Percentiles rank a stretch among this genome's conserved stretches.
Evolutionary conservation across 2,329 filamentous ascomycete species (phyloP).

Genomic region (Penicillium polonicum): DNA sequence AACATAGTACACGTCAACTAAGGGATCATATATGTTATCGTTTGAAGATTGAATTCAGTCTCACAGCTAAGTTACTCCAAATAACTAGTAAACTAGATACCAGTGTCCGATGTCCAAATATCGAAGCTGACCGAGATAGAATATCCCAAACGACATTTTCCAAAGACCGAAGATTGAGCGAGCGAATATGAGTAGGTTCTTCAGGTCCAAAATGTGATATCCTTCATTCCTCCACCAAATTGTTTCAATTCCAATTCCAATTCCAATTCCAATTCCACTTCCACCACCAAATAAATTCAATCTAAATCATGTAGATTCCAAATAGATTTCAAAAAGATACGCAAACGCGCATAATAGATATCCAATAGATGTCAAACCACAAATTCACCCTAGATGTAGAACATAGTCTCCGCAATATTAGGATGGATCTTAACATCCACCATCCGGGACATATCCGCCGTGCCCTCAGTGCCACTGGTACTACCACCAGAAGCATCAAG

Average conservation of each 20-base stretch:
- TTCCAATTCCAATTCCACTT: background rate
- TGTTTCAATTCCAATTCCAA: background rate
- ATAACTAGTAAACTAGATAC: background rate
- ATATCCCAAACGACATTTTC: background rate
- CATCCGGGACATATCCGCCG: constrained; percentile 1
- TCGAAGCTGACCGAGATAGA: background rate
- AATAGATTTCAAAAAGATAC: background rate
- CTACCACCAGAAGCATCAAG: constrained; percentile 23
- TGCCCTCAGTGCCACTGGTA: constrained; percentile 17
- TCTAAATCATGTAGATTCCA: background rate
- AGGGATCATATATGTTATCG: background rate
- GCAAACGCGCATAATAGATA: background rate
- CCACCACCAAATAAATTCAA: background rate
- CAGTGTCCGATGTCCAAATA: background rate
- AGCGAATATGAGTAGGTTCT: background rate
- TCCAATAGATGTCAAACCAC: background rate
- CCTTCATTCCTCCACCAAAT: background rate
- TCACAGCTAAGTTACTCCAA: background rate
- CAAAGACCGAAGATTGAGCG: background rate
- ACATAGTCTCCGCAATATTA: constrained; percentile 38
- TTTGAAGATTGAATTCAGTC: background rate
- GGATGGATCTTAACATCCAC: constrained; percentile 29
- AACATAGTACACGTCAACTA: background rate
- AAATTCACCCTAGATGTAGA: constrained; percentile 34
- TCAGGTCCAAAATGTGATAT: background rate